Percentiles rank a stretch among this genome's conserved stretches.
Conservation (phyloP, 1,139 yeast genomes). For the Insectozyma bohioensis region DNA sequence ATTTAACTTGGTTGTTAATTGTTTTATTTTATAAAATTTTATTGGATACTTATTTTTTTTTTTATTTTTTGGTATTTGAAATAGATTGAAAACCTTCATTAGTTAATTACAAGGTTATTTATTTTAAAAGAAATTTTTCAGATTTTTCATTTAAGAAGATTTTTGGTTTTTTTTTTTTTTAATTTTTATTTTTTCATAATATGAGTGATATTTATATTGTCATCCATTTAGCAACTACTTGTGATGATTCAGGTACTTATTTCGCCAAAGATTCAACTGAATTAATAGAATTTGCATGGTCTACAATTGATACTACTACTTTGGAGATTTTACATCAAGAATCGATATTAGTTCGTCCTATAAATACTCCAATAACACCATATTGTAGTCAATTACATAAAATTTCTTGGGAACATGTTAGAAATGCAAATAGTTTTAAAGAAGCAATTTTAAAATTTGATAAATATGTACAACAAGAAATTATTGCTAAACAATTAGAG, state of each 20-base stretch:
- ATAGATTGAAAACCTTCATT: too few species aligned
- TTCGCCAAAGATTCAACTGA: slow-evolving; percentile 66
- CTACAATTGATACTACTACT: slow-evolving; percentile 39
- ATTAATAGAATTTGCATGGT: slow-evolving; percentile 68
- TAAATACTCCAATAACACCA: slow-evolving; percentile 67
- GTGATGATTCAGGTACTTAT: slow-evolving; percentile 62
- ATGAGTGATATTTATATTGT: slow-evolving; percentile 66
- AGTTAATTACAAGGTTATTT: too few species aligned
- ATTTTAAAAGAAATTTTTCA: too few species aligned
- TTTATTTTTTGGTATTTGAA: too few species aligned
- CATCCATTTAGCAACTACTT: slow-evolving; percentile 63
- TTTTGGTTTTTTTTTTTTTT: too few species aligned
- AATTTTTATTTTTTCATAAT: too few species aligned
- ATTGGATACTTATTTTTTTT: too few species aligned
- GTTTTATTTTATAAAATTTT: too few species aligned
- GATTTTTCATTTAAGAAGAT: too few species aligned
- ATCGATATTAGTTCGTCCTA: slow-evolving; percentile 57
- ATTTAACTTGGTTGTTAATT: too few species aligned
- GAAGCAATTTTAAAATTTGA: slow-evolving; percentile 63
- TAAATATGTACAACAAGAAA: slow-evolving; percentile 41
- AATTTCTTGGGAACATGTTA: slow-evolving; percentile 64
- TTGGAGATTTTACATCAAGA: slow-evolving; percentile 37
- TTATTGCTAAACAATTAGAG: slow-evolving; percentile 45
- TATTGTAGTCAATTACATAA: slow-evolving; percentile 53
- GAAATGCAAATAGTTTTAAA: slow-evolving; percentile 52